These are phyloP conservation scores for Capronia americana DNA, from an alignment of 2,329 filamentous ascomycete genomes.

Conservation along the genomic window DNA sequence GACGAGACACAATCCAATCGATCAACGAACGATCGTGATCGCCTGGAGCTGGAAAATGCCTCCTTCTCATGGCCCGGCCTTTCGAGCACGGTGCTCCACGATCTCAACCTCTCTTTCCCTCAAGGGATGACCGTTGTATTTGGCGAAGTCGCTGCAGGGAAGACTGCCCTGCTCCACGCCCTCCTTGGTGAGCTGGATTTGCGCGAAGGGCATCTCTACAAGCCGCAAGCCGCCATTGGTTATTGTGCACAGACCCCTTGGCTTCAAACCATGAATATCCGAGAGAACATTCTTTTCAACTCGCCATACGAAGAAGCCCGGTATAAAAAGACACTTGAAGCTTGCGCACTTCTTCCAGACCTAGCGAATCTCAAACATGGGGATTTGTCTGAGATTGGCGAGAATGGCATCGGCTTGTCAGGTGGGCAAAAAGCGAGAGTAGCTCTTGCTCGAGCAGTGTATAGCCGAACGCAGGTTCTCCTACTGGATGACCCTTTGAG, in stretches of 20 bases:
- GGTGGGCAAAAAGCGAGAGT: conserved; percentile 67
- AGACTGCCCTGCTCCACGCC: conserved; percentile 66
- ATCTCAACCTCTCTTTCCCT: conserved; percentile 62
- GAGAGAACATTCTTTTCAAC: conserved; percentile 71
- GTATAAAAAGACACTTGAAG: conserved; percentile 72
- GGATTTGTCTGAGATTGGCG: conserved; percentile 66
- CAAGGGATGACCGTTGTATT: conserved; percentile 65
- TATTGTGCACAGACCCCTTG: conserved; percentile 72
- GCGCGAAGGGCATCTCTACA: conserved; percentile 56
- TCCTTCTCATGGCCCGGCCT: conserved; percentile 82
- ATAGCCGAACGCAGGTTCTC: conserved; percentile 61
- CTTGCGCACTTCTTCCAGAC: conserved; percentile 67
- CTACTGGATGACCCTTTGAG: conserved; percentile 67
- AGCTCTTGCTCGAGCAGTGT: conserved; percentile 66
- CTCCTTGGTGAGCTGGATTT: conserved; percentile 66
- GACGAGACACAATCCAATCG: conserved; percentile 50
- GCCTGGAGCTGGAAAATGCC: conserved; percentile 64
- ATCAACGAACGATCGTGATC: conserved; percentile 40
- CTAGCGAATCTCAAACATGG: conserved; percentile 68
- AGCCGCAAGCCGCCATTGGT: conserved; percentile 61
- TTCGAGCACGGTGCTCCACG: conserved; percentile 59
- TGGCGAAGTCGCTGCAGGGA: conserved; percentile 70
- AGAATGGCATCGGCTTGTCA: conserved; percentile 67
- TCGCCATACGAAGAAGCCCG: conserved; percentile 70
- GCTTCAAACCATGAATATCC: conserved; percentile 73